Evolutionary conservation across 306 rosid species (phyloP).

Genomic region (apple (Malus domestica)): ASM211411v1 NC_041803.1:32904001-32904500

Average conservation of each 20-base stretch:
- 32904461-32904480: conserved; percentile 54
- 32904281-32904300: conserved; percentile 73
- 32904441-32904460: conserved; percentile 42
- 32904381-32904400: conserved; percentile 23
- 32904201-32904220: conserved; percentile 77
- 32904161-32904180: conserved; percentile 67
- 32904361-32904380: neutral
- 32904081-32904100: conserved; percentile 42
- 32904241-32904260: conserved; percentile 53
- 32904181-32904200: conserved; percentile 62
- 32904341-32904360: conserved; percentile 15
- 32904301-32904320: conserved; percentile 49
- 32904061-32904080: conserved; percentile 41
- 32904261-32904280: conserved; percentile 33
- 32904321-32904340: conserved; percentile 33
- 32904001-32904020: conserved; percentile 33
- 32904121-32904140: conserved; percentile 42
- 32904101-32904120: conserved; percentile 31
- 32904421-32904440: conserved; percentile 41
- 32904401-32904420: conserved; percentile 56
- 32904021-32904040: conserved; percentile 41
- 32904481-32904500: conserved; percentile 70
- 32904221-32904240: conserved; percentile 54
- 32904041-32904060: conserved; percentile 49
- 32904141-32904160: conserved; percentile 53